Conservation (phyloP, 768 basidiomycete genomes). For the Lentinula boryana region DNA sequence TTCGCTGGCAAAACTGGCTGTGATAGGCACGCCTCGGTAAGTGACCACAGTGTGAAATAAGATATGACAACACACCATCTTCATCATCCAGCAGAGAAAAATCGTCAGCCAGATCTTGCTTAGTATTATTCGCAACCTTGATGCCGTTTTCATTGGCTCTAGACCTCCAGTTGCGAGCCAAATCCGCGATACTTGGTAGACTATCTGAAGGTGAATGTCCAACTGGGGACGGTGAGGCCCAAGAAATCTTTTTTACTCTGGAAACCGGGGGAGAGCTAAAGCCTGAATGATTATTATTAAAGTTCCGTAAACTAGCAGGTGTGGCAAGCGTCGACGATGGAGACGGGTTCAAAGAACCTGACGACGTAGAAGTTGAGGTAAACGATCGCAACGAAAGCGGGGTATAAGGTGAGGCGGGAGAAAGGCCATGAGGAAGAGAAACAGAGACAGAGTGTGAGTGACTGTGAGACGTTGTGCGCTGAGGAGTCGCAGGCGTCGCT, state of each 20-base stretch:
- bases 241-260: conserved; percentile 16
- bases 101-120: conserved; percentile 37
- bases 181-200: conserved; percentile 48
- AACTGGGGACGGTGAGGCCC: conserved; percentile 8
- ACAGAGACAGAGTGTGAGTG: conserved; percentile 39
- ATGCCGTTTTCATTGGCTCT: conserved; percentile 69
- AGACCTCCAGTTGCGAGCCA: conserved; percentile 66
- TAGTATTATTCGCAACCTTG: conserved; percentile 43
- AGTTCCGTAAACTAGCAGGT: conserved; percentile 39
- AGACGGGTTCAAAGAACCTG: conserved; percentile 33
- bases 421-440: conserved; percentile 46
- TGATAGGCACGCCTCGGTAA: conserved; percentile 32
- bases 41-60: conserved; percentile 12
- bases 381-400: conserved; percentile 65
- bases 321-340: conserved; percentile 50
- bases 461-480: conserved; percentile 47
- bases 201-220: conserved; percentile 20
- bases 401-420: conserved; percentile 65
- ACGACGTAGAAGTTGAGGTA: conserved; percentile 23
- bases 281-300: conserved; percentile 30
- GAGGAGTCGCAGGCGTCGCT: conserved; percentile 52
- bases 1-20: conserved; percentile 52
- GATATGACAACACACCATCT: conserved; percentile 29
- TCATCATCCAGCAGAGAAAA: conserved; percentile 38
- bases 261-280: conserved; percentile 14